Base-by-base conservation (phyloP, 2,329 filamentous ascomycete species). In the Penicillium italicum region DNA sequence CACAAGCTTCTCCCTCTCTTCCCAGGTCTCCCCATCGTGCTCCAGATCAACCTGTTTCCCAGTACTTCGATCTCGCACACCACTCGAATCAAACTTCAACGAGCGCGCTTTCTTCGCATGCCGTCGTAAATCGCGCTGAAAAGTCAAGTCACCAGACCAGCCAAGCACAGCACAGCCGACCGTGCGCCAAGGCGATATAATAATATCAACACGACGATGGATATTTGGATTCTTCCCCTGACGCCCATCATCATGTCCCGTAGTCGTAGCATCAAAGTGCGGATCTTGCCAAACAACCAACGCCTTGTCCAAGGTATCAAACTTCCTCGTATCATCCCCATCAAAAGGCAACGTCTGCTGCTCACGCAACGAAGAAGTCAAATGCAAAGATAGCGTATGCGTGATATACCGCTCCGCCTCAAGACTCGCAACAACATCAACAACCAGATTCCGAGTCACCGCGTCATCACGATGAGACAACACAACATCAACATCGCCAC, bases 51-150 rank as follows among this genome's bases (percentile, higher is more conserved):
- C 82, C 77, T 86, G 86, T 3, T 75, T 74, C 1, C 89, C 90
- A 51, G 85, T 84, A 9, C 53, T 69, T 9, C 86, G 79, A 65
- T 85, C 85, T 42, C 91, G 81, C 11, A 96, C 83, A 0, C 94
- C 94, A 66, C 90, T 95, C 60, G 89, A 94, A 69, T 97, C 92
- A 69, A 97, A 97, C 71, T 94, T 96, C 80, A 90, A 87, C 0
- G 79, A 79, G 65, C 83, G 86, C 55, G 82, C 79, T 36, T 85
- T 80, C 72, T 90, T 92, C 58, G 87, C 90, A 73, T 93, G 96
- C 33, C 87, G 78, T 38, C 93, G 79, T 51, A 97, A 71, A 71
- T 97, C 94, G 24, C 93, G 80, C 76, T 97, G 85, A 63, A 97
- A 97, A 0, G 91, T 97, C 0, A 87, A 96, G 1, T 86, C 93